Evolutionary conservation across 306 rosid species (phyloP).

Genomic region (Ziziphus jujuba): DNA sequence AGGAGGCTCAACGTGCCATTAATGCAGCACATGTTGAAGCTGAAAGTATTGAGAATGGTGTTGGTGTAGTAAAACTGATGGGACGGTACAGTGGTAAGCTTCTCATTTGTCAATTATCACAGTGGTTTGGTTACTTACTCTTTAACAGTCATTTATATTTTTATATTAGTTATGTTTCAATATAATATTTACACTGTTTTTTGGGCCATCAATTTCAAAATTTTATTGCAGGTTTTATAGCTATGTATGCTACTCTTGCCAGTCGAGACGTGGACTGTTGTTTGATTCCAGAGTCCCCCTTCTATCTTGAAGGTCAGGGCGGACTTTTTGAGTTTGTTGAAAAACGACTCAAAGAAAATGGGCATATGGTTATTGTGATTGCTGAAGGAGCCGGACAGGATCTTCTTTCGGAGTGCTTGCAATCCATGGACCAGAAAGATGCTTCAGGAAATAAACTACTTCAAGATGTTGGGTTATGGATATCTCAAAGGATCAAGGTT

Average conservation of each 20-base stretch:
- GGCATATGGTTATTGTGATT: constrained; percentile 88
- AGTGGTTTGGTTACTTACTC: no score
- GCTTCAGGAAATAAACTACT: constrained; percentile 87
- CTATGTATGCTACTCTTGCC: constrained; percentile 92
- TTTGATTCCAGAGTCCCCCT: constrained; percentile 89
- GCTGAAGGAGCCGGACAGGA: constrained; percentile 95
- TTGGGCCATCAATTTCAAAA: background rate
- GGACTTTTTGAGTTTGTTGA: constrained; percentile 77
- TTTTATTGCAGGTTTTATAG: constrained; percentile 71
- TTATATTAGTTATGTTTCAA: constrained; percentile 8
- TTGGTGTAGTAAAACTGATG: constrained; percentile 91
- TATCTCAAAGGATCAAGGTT: constrained; percentile 86
- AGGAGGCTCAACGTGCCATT: constrained; percentile 97
- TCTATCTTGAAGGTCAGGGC: constrained; percentile 82
- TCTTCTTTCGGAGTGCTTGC: constrained; percentile 68
- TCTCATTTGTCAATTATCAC: constrained; percentile 1
- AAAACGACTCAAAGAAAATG: constrained; percentile 68
- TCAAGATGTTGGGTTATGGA: constrained; percentile 82
- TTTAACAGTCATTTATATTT: background rate
- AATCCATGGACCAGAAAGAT: constrained; percentile 59
- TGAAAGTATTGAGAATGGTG: constrained; percentile 78
- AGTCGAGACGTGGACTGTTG: constrained; percentile 96
- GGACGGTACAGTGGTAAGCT: constrained; percentile 80
- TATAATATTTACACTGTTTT: constrained; percentile 7
- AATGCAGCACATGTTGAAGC: constrained; percentile 94